Evolutionary conservation across 2,329 filamentous ascomycete species (phyloP).

Genomic region (Cercospora zeina): DNA sequence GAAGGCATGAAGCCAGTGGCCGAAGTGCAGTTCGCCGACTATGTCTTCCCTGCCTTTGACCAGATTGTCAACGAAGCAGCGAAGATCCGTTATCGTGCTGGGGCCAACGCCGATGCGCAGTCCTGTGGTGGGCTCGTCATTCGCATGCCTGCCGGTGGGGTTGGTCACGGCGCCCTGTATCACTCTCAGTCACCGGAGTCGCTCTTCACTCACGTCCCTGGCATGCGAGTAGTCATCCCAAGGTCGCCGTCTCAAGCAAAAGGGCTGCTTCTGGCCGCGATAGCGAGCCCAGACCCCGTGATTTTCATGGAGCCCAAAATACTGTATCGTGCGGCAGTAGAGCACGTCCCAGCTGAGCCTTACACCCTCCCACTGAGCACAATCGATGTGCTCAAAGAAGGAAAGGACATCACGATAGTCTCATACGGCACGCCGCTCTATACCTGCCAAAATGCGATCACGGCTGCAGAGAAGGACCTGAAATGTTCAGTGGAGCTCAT

Average conservation of each 20-base stretch:
- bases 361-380: conserved; percentile 85
- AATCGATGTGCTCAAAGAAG: conserved; percentile 78
- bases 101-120: conserved; percentile 45
- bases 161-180: conserved; percentile 85
- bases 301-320: conserved; percentile 95
- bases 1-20: conserved; percentile 91
- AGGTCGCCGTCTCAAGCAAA: conserved; percentile 86
- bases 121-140: conserved; percentile 76
- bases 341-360: conserved; percentile 78
- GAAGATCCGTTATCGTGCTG: conserved; percentile 78
- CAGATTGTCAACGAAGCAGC: conserved; percentile 92
- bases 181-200: conserved; percentile 88
- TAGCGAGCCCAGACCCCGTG: conserved; percentile 79
- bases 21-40: conserved; percentile 95
- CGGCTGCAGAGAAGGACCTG: conserved; percentile 71
- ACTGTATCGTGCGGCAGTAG: conserved; percentile 84
- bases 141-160: conserved; percentile 85
- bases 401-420: conserved; percentile 77
- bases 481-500: conserved; percentile 81
- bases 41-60: conserved; percentile 89
- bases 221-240: conserved; percentile 80
- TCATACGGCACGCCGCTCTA: conserved; percentile 91
- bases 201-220: conserved; percentile 84
- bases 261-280: conserved; percentile 74
- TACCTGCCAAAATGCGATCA: conserved; percentile 74